Percentiles rank a stretch among this genome's conserved stretches.
phyloP scores from a whole-genome alignment of 2,329 filamentous ascomycete genomes.

The Trichoderma breve region DNA sequence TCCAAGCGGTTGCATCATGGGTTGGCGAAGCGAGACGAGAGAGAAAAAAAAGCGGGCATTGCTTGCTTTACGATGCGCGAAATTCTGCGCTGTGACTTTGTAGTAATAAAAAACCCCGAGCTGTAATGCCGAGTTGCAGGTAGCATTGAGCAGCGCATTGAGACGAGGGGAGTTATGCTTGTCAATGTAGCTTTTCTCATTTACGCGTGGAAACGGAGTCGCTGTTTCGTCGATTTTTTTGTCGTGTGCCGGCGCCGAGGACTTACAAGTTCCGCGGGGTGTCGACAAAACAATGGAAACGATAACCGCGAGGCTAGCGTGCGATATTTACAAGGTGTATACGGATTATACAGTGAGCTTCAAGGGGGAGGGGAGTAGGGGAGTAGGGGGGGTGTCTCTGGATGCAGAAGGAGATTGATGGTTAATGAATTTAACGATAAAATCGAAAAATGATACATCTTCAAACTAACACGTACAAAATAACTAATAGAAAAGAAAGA shows the following conservation, averaged over 20 bases:
- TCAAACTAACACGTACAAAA: background rate
- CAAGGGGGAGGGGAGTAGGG: background rate
- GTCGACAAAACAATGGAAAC: background rate
- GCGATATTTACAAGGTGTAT: conserved; percentile 4
- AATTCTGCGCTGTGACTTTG: background rate
- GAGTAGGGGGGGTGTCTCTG: background rate
- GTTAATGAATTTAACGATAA: background rate
- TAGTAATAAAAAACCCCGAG: background rate
- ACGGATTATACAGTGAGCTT: background rate
- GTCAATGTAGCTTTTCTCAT: background rate
- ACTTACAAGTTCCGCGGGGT: conserved; percentile 3
- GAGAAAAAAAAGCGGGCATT: background rate
- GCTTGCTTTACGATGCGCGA: background rate
- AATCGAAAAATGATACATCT: background rate
- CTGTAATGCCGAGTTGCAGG: background rate
- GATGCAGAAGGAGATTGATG: background rate
- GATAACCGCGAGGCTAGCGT: conserved; percentile 14
- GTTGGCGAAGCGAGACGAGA: background rate
- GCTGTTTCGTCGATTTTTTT: background rate
- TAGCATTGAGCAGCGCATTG: background rate
- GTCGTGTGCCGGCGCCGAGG: conserved; percentile 9
- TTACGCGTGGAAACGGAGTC: background rate
- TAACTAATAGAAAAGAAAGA: background rate
- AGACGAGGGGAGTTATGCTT: background rate
- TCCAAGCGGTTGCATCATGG: background rate